A percentile compares a stretch with the other conserved stretches of the same genome.
Conservation (phyloP, 768 basidiomycete genomes). For the Pisolithus tinctorius region DNA sequence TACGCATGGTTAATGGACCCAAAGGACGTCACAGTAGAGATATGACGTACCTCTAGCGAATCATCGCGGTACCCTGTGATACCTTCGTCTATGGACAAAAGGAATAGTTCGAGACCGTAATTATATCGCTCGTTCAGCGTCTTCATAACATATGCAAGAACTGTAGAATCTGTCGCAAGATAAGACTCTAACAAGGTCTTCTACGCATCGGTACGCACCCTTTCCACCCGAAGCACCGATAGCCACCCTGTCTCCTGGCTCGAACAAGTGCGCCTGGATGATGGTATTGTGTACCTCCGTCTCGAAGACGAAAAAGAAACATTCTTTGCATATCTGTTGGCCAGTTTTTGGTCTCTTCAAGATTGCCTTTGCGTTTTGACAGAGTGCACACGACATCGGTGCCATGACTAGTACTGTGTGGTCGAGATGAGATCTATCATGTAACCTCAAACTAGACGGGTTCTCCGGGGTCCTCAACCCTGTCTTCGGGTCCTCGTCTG, state of each 20-base stretch:
- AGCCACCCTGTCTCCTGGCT: constrained; percentile 85
- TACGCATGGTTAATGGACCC: constrained; percentile 24
- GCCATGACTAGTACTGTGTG: constrained; percentile 46
- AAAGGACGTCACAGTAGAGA: neutral
- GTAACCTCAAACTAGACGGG: neutral
- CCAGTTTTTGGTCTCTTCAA: constrained; percentile 94
- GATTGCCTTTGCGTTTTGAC: constrained; percentile 72
- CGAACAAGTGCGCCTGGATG: constrained; percentile 74
- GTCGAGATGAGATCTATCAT: neutral
- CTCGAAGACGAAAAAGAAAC: constrained; percentile 96
- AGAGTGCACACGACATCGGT: constrained; percentile 72
- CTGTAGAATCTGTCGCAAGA: constrained; percentile 76
- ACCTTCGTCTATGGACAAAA: constrained; percentile 97
- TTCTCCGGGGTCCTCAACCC: neutral
- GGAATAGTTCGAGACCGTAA: constrained; percentile 85
- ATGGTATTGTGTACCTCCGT: constrained; percentile 98
- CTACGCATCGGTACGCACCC: constrained; percentile 42
- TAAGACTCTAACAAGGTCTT: neutral
- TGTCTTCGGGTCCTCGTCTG: neutral
- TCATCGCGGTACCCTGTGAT: constrained; percentile 98
- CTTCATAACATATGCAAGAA: constrained; percentile 96
- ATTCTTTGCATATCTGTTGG: constrained; percentile 93
- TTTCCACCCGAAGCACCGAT: constrained; percentile 99
- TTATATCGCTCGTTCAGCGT: constrained; percentile 88
- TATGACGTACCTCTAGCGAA: constrained; percentile 70